Conservation (phyloP, 441 rosid species). For the Isatis lusitanica region DNA sequence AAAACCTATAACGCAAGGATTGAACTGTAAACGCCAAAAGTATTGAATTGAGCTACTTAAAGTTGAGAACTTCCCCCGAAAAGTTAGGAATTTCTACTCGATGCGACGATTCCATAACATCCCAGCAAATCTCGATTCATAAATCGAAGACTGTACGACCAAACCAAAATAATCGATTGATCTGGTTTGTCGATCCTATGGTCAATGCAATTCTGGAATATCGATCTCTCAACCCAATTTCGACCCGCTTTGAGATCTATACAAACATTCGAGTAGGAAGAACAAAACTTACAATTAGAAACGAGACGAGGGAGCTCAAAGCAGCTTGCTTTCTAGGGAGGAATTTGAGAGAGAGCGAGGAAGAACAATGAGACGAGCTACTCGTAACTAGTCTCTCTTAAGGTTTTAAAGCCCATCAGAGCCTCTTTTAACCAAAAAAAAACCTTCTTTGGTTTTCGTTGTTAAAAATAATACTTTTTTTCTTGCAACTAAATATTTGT, state of each 20-base stretch:
- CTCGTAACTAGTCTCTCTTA: neutral
- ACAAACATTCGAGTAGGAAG: neutral
- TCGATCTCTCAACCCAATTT: slow-evolving; percentile 8
- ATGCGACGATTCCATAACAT: neutral
- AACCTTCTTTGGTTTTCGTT: neutral
- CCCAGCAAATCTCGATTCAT: neutral
- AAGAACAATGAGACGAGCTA: neutral
- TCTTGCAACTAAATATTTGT: too few relatives aligned
- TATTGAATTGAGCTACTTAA: neutral
- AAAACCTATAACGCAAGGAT: neutral
- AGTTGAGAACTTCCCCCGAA: neutral
- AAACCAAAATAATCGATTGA: neutral
- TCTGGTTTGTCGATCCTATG: slow-evolving; percentile 3
- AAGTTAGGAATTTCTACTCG: neutral
- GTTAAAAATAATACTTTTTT: neutral
- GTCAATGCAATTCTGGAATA: neutral
- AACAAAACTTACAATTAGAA: slow-evolving; percentile 4
- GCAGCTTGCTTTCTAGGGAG: slow-evolving; percentile 7
- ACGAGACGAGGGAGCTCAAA: slow-evolving; percentile 14
- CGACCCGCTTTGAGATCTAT: slow-evolving; percentile 23
- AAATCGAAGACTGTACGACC: neutral
- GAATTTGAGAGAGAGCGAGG: slow-evolving; percentile 11
- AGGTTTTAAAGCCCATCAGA: slow-evolving; percentile 12
- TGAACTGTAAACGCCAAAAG: neutral
- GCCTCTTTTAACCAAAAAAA: neutral